Evolutionary conservation across 1,284 basidiomycete genomes (phyloP), one percentile per base, ranked within the genome.

Genomic region (Tremellales sp.): DNA sequence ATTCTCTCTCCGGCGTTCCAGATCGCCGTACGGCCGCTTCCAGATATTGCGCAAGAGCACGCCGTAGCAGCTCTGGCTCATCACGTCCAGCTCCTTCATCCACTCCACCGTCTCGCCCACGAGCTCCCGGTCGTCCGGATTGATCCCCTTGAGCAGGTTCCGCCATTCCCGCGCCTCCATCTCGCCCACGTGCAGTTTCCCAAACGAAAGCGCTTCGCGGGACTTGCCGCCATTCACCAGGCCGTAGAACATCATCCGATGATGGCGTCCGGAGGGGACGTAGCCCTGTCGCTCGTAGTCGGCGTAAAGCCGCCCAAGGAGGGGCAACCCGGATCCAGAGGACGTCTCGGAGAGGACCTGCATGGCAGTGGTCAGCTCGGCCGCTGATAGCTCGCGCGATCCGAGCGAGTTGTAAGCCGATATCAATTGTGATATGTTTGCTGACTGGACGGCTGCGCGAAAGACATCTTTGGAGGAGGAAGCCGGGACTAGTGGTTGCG

Each of bases 261-360:
- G 40, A 24, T 45, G 41, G n/a, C 25, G 27, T 10, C 27, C 32
- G 16, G 32, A 16, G 4, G 42, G 24, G 5, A 27, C 12, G 28
- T 53, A 44, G n/a, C 45, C 51, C 19, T 50, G 50, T 10, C 40
- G 34, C 14, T 28, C 29, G 12, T 50, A 26, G 40, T 59, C 57
- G 14, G 28, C 44, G 31, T 47, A 55, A 7, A 59, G 46, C 29
- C 46, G 36, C 21, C 46, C 38, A n/a, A 56, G 47, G 14, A 58
- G 38, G 16, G 25, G 16, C 5, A 53, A 24, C 3, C 48, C 45
- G 3, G n/a, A 27, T 2, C 45, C 42, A 10, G 31, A 34, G 14
- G 19, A 24, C 3, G 46, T 27, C 13, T 28, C 22, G 18, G 16
- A 33, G 34, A 26, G 50, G 44, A 19, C 22, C 16, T 9, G 43